phyloP scores from a whole-genome alignment of 352 stramenopile species.

The Phytopythium helicoides region DNA sequence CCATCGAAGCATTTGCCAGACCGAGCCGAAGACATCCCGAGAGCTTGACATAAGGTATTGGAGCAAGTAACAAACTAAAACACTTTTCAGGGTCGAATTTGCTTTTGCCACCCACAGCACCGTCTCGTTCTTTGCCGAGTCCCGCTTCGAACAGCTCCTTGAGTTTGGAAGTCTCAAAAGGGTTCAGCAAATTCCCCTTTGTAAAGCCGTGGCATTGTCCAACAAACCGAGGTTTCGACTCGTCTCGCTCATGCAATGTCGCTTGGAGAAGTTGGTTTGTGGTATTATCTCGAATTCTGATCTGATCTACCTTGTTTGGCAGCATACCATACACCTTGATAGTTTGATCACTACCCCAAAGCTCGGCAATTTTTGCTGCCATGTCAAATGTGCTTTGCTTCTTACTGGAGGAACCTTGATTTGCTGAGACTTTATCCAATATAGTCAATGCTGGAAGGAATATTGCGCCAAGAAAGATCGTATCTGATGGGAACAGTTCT shows the following conservation, averaged over 20 bases:
- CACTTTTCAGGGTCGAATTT: slow-evolving; percentile 34
- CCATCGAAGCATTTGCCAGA: slow-evolving; percentile 11
- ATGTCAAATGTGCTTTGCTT: slow-evolving; percentile 5
- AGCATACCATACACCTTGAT: slow-evolving; percentile 56
- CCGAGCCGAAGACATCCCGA: slow-evolving; percentile 31
- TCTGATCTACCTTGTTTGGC: slow-evolving; percentile 16
- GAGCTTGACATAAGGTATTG: slow-evolving; percentile 38
- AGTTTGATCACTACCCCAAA: slow-evolving; percentile 44
- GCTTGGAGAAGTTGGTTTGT: slow-evolving; percentile 38
- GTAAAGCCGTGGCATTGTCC: slow-evolving; percentile 63
- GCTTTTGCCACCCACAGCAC: slow-evolving; percentile 2
- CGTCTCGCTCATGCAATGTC: slow-evolving; percentile 22
- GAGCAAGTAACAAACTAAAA: slow-evolving; percentile 47
- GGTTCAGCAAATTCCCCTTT: slow-evolving; percentile 22
- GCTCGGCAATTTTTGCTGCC: slow-evolving; percentile 20
- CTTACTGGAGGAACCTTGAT: background rate
- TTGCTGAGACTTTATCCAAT: slow-evolving; percentile 9
- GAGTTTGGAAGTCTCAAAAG: slow-evolving; percentile 29
- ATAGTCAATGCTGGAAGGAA: slow-evolving; percentile 25
- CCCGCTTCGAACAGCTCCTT: slow-evolving; percentile 24
- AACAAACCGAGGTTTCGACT: slow-evolving; percentile 43
- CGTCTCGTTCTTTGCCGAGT: background rate
- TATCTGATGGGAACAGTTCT: slow-evolving; percentile 41
- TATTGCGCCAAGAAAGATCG: slow-evolving; percentile 31
- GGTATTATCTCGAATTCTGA: slow-evolving; percentile 40